These are phyloP conservation scores for Dothistroma pini DNA, from an alignment of 2,329 filamentous ascomycete genomes.

Conservation along the genomic window DNA sequence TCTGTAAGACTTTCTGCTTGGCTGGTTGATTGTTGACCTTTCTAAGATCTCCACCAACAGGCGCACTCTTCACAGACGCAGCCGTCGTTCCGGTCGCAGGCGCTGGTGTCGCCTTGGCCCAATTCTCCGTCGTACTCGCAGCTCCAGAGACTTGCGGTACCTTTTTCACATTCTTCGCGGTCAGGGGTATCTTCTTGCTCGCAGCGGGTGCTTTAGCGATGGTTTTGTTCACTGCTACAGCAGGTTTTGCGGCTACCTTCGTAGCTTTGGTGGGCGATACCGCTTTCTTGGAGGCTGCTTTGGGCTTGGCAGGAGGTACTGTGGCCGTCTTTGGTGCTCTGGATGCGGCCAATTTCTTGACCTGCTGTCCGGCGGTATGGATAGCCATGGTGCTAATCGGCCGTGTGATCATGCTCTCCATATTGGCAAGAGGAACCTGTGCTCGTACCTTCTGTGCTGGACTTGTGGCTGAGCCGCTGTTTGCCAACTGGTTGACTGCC, in stretches of 20 bases:
- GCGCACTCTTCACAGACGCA: constrained; percentile 11
- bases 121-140: background rate
- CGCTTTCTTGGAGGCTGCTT: background rate
- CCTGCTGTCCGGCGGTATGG: constrained; percentile 28
- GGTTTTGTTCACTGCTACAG: background rate
- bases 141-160: background rate
- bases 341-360: constrained; percentile 30
- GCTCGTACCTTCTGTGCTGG: constrained; percentile 26
- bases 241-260: background rate
- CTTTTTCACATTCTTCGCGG: constrained; percentile 5
- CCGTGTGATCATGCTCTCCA: constrained; percentile 34
- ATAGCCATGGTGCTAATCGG: constrained; percentile 35
- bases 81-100: constrained; percentile 7
- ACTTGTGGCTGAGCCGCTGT: constrained; percentile 6
- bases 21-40: constrained; percentile 11
- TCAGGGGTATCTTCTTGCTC: constrained; percentile 7
- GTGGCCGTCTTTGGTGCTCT: constrained; percentile 25
- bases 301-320: constrained; percentile 25
- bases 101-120: constrained; percentile 3
- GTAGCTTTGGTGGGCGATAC: background rate
- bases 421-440: constrained; percentile 33
- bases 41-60: constrained; percentile 15
- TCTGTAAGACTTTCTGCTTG: constrained; percentile 16
- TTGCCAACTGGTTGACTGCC: constrained; percentile 17
- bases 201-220: background rate